Percentiles rank a stretch among this genome's conserved stretches.
phyloP scores from a whole-genome alignment of 2,329 filamentous ascomycete genomes.

The Penicillium sp. region DNA sequence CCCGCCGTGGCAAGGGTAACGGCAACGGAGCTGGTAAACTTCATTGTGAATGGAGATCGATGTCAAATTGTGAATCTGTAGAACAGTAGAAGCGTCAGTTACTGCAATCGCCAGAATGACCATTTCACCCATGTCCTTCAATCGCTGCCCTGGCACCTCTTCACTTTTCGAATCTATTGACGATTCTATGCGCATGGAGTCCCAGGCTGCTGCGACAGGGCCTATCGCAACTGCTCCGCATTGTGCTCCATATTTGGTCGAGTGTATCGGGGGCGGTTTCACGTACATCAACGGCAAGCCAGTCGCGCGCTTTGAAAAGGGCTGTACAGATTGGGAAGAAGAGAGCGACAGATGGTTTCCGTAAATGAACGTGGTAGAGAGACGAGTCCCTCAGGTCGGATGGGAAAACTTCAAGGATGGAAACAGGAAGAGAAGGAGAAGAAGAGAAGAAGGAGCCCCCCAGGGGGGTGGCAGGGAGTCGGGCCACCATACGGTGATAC shows the following conservation, averaged over 20 bases:
- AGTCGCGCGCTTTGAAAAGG: slow-evolving; percentile 25
- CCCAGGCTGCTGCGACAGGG: not conserved
- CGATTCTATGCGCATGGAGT: not conserved
- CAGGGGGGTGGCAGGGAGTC: slow-evolving; percentile 11
- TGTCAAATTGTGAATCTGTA: slow-evolving; percentile 11
- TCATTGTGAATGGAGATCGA: slow-evolving; percentile 31
- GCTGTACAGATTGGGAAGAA: slow-evolving; percentile 27
- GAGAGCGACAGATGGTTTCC: slow-evolving; percentile 31
- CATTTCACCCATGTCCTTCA: not conserved
- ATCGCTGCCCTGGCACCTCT: not conserved
- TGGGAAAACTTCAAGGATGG: slow-evolving; percentile 33
- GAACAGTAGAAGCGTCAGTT: not conserved
- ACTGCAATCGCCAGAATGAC: not conserved
- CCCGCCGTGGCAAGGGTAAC: slow-evolving; percentile 44
- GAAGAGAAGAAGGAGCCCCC: slow-evolving; percentile 17
- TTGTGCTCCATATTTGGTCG: not conserved
- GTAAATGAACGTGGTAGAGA: slow-evolving; percentile 43
- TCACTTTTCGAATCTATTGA: not conserved
- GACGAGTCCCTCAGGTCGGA: slow-evolving; percentile 41
- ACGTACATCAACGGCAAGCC: slow-evolving; percentile 34
- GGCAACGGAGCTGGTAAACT: slow-evolving; percentile 38
- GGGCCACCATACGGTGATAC: not conserved
- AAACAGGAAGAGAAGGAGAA: slow-evolving; percentile 23
- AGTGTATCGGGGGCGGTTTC: not conserved
- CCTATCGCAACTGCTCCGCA: not conserved